A percentile compares a stretch with the other conserved stretches of the same genome.
These are phyloP conservation scores for Vitis hybrid DNA, from an alignment of 177 flowering plant species.

Conservation along the genomic window DNA sequence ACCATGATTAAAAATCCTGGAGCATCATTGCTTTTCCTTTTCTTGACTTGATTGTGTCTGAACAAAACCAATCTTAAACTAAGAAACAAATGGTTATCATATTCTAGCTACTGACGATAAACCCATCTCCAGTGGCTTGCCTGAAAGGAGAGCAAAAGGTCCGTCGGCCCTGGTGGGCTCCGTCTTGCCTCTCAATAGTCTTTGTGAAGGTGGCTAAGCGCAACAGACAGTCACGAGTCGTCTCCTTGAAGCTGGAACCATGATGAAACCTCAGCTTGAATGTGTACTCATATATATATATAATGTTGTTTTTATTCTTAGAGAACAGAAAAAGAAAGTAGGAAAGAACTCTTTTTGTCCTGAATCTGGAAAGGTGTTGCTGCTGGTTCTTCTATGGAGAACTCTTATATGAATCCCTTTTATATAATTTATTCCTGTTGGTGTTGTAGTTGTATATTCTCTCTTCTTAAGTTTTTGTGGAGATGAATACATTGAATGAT, in stretches of 20 bases:
- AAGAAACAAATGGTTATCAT: neutral
- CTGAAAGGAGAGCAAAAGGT: slow-evolving; percentile 95
- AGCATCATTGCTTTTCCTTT: too few relatives aligned
- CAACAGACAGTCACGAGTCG: slow-evolving; percentile 90
- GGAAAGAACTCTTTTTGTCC: slow-evolving; percentile 13
- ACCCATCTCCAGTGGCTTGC: slow-evolving; percentile 72
- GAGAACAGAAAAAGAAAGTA: slow-evolving; percentile 12
- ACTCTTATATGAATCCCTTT: slow-evolving; percentile 17
- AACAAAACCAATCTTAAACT: too few relatives aligned
- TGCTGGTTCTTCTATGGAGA: slow-evolving; percentile 25
- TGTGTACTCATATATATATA: slow-evolving; percentile 20
- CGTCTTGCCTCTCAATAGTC: slow-evolving; percentile 71
- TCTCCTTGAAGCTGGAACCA: slow-evolving; percentile 94
- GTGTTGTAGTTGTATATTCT: slow-evolving; percentile 10
- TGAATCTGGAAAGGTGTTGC: slow-evolving; percentile 9
- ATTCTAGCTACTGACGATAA: neutral
- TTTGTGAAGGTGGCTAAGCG: slow-evolving; percentile 84
- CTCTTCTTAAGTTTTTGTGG: slow-evolving; percentile 1
- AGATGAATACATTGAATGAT: slow-evolving; percentile 1
- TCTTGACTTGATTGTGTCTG: too few relatives aligned
- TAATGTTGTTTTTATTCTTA: slow-evolving; percentile 7
- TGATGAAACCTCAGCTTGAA: slow-evolving; percentile 28
- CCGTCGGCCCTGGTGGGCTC: slow-evolving; percentile 99
- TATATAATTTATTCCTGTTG: slow-evolving; percentile 8
- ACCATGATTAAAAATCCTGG: too few relatives aligned